Evolutionary conservation across 768 basidiomycete species (phyloP), one percentile per base, ranked within the genome.

Genomic region (Mycena olivaceomarginata): DNA sequence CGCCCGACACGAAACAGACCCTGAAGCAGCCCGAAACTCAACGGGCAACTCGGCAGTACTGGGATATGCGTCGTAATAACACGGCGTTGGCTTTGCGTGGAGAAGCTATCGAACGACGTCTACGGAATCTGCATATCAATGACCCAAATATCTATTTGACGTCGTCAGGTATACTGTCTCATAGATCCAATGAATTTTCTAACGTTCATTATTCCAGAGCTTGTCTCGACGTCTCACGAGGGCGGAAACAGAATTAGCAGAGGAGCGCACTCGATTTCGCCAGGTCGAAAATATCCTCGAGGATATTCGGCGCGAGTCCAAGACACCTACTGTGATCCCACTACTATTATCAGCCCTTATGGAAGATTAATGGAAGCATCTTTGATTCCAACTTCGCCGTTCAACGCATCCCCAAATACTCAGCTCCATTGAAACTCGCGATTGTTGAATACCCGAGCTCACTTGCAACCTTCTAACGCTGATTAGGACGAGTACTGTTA

Each of bases 251-350:
- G 70, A 76, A 41, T 40, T 76, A 12, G 25, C 22, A 18, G 65
- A 60, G 65, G 75, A 71, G 22, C 70, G 75, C 22, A 39, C 7
- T 39, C 56, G 64, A 7, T 67, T 59, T 45, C 57, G 75, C 22
- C 41, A 51, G 40, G 70, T 22, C 16, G 70, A 76, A 15, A 1
- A 37, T 51, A 51, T 71, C 53, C 6, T 71, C 10, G 37, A 63
- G 9, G 75, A 76, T 43, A 67, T 76, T 31, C 75, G 60, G 37
- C 69, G 70, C n/a, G 75, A 76, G 46, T 71, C 64, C 45, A 48
- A 59, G 46, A 67, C 65, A 8, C 75, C 75, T 13, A 46, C 53
- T 13, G 75, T 76, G 46, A 48, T 76, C 20, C 75, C 75, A 2
- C n/a, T 43, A 37, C 39, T 76, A 20, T 31, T 71, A 20, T 31